Conservation (phyloP, 2,329 filamentous ascomycete genomes). For the Pseudogymnoascus sp. region DNA sequence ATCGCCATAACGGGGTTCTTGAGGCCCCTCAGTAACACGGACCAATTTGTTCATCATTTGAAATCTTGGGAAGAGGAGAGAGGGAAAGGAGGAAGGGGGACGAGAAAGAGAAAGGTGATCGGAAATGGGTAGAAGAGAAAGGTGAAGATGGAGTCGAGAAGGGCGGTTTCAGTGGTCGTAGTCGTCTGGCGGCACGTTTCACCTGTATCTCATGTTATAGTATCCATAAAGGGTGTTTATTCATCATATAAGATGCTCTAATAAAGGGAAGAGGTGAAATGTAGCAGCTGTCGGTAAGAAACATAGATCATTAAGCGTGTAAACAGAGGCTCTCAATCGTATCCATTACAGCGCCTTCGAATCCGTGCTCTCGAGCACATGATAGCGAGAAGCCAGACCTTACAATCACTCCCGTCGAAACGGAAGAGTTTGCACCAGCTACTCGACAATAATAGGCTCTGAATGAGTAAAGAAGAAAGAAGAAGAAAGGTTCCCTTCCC, state of each 20-base stretch:
- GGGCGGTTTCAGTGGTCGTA: not conserved
- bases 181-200: not conserved
- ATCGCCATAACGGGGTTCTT: conserved; percentile 3
- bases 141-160: not conserved
- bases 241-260: not conserved
- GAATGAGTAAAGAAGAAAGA: conserved; percentile 47
- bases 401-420: conserved; percentile 35
- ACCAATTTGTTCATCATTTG: conserved; percentile 7
- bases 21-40: conserved; percentile 5
- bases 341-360: conserved; percentile 61
- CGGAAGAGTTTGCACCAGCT: conserved; percentile 23
- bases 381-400: conserved; percentile 65
- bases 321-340: conserved; percentile 49
- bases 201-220: conserved; percentile 7
- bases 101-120: too few relatives aligned
- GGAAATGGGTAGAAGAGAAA: not conserved
- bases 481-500: conserved; percentile 25
- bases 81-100: not conserved
- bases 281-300: conserved; percentile 71
- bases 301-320: conserved; percentile 51
- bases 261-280: conserved; percentile 30
- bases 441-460: conserved; percentile 63
- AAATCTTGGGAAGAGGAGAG: not conserved
- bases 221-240: not conserved
- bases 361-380: conserved; percentile 54